Evolutionary conservation across 805 yeast genomes (phyloP).

Genomic region (Candida nitratophila): DNA sequence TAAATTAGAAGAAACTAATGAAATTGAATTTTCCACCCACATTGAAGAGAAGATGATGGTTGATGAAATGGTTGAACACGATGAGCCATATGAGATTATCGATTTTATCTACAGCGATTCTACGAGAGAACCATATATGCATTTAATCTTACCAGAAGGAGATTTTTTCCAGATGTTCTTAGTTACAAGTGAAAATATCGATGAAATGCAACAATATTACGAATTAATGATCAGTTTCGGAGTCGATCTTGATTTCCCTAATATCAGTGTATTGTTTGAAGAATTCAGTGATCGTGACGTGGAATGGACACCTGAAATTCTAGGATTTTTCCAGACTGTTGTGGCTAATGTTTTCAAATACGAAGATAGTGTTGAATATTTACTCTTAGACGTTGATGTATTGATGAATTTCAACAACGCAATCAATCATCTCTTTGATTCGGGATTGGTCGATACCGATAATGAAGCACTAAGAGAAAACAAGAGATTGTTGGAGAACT

Average conservation of each 20-base stretch:
- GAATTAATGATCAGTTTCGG: background rate
- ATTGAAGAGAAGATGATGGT: background rate
- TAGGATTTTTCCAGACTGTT: conserved; percentile 8
- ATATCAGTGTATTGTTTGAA: background rate
- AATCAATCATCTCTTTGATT: conserved; percentile 6
- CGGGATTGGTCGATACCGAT: conserved; percentile 8
- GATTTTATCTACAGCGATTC: conserved; percentile 11
- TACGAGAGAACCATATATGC: conserved; percentile 12
- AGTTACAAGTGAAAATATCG: conserved; percentile 2
- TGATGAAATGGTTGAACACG: conserved; percentile 9
- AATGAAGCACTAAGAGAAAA: conserved; percentile 7
- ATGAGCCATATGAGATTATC: conserved; percentile 16
- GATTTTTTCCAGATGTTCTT: conserved; percentile 12
- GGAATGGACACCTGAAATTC: background rate
- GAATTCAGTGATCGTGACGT: background rate
- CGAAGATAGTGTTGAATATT: conserved; percentile 4
- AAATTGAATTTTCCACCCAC: background rate
- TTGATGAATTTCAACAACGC: conserved; percentile 6
- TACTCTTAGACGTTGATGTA: conserved; percentile 4
- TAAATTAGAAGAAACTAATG: background rate
- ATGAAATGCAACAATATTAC: conserved; percentile 6
- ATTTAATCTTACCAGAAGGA: conserved; percentile 14
- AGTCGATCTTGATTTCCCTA: background rate
- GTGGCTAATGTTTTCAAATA: conserved; percentile 6
- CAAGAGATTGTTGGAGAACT: conserved; percentile 5